Evolutionary conservation across 208 protist species (phyloP).

Genomic region (Leishmania major): DNA sequence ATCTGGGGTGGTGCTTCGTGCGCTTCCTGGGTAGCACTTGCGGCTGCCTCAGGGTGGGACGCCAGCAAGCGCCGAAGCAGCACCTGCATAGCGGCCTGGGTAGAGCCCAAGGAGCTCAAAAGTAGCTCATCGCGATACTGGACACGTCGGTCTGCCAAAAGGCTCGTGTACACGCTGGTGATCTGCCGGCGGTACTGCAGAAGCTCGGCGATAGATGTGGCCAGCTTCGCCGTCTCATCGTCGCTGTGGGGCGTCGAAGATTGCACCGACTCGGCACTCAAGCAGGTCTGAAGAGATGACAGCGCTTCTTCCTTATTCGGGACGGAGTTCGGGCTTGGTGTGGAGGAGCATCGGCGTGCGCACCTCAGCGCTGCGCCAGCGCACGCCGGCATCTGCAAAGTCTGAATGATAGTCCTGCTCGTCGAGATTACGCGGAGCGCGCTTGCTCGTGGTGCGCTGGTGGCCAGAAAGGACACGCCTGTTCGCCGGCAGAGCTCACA

Average conservation of each 20-base stretch:
- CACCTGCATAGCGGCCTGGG: conserved; percentile 4
- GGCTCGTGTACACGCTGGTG: not conserved
- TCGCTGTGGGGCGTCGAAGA: not conserved
- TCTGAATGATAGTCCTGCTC: not conserved
- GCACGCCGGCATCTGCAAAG: not conserved
- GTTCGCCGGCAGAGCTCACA: not conserved
- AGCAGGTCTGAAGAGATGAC: not conserved
- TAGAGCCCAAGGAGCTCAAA: not conserved
- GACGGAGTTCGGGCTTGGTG: not conserved
- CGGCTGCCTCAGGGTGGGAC: not conserved
- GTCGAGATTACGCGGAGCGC: not conserved
- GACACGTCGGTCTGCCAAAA: conserved; percentile 22
- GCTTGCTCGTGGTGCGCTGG: not conserved
- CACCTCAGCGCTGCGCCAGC: not conserved
- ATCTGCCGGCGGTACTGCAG: not conserved
- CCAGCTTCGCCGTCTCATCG: not conserved
- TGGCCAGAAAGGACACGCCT: not conserved
- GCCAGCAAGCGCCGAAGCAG: conserved; percentile 7
- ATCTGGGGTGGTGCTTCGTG: conserved; percentile 3
- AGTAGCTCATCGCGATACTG: conserved; percentile 24
- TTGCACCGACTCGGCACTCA: not conserved
- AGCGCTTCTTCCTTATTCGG: not conserved
- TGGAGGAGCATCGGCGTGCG: not conserved
- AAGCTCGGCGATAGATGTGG: not conserved
- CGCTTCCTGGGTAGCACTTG: no score